These are phyloP conservation scores for Talaromyces sp. DNA, from an alignment of 2,329 filamentous ascomycete species.

Conservation along the genomic window DNA sequence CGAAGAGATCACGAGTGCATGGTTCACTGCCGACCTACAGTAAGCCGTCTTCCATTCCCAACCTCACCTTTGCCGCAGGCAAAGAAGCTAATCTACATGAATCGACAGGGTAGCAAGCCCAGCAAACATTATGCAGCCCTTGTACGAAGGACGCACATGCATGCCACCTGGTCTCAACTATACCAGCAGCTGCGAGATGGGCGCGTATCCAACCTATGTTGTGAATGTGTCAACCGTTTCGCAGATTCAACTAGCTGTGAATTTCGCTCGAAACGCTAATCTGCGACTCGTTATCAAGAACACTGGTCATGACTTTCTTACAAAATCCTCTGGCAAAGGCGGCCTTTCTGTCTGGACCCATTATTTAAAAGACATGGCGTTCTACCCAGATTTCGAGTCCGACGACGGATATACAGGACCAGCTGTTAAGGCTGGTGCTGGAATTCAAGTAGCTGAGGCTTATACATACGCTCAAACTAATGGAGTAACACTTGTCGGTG, in stretches of 20 bases:
- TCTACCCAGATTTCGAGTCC: conserved; percentile 29
- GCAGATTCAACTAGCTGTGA: neutral
- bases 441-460: conserved; percentile 32
- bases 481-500: conserved; percentile 54
- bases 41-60: neutral
- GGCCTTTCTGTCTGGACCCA: conserved; percentile 52
- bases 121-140: neutral
- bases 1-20: neutral
- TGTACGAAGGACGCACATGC: neutral
- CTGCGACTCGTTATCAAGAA: conserved; percentile 48
- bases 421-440: conserved; percentile 4
- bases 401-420: neutral
- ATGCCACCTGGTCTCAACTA: neutral
- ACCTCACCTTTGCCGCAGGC: neutral
- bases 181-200: neutral
- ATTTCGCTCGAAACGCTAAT: conserved; percentile 11
- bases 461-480: conserved; percentile 35
- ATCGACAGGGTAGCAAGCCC: neutral
- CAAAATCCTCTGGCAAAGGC: conserved; percentile 48
- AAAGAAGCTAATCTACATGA: neutral
- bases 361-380: conserved; percentile 42
- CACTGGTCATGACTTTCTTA: conserved; percentile 51
- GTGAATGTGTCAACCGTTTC: neutral
- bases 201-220: neutral
- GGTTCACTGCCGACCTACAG: neutral